Evolutionary conservation across 768 basidiomycete genomes (phyloP), one percentile per base, ranked within the genome.

Genomic region (Trametes meyenii): DNA sequence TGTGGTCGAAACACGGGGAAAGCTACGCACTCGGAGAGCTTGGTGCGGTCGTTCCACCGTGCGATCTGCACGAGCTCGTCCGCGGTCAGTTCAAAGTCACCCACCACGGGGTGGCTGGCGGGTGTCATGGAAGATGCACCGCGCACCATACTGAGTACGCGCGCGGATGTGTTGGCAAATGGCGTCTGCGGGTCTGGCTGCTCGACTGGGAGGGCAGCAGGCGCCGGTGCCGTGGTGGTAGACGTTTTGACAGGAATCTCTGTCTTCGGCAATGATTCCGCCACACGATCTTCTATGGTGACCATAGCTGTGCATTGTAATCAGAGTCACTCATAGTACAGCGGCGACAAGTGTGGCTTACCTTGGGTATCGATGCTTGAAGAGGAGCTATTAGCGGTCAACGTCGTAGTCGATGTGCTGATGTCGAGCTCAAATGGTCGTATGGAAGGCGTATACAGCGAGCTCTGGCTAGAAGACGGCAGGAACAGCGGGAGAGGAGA

Each of bases 71-170:
- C 55, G 19, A 56, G 46, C 19, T 60, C 55, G 2, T 54, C 63
- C 6, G 40, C 38, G 21, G 46, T 52, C 46, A 68, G 61, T 43
- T 66, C 61, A 40, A 66, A 68, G 5, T 49, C 48, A 10, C 66
- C 33, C 3, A 52, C 26, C 2, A 62, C 33, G 4, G 50, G 60
- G 12, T 10, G 23, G 16, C 21, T 44, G 23, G 45, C 60, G 29
- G 50, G 50, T 13, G 57, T 55, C 40, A 19, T 29, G n/a, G 57
- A 45, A 21, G 51, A 55, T 17, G 42, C 29, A 5, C 61, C 63
- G 19, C 61, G 61, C 21, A 40, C 44, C 2, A 60, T 51, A 26
- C 45, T 35, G 10, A 62, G 52, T 7, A 54, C 46, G n/a, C 53
- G 53, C 16, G 46, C 58, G 23, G 16, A 49, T 2, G 29, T 55